Evolutionary conservation across 2,329 filamentous ascomycete genomes (phyloP).

Genomic region (Arthrobotrys conoides): DNA sequence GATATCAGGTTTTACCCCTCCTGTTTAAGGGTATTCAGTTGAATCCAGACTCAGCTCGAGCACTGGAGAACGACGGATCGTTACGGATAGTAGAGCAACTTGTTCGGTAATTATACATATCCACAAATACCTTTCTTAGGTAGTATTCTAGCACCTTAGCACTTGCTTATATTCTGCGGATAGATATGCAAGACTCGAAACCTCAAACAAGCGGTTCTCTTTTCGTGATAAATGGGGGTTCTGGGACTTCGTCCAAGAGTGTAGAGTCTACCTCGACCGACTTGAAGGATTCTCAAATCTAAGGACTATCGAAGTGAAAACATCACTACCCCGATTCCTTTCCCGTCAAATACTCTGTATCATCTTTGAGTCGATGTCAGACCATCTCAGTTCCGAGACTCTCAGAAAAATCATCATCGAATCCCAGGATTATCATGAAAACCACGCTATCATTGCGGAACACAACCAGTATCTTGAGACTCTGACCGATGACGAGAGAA

Average conservation of each 20-base stretch:
- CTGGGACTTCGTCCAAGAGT: background rate
- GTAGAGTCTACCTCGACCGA: background rate
- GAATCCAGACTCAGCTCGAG: background rate
- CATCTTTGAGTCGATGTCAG: background rate
- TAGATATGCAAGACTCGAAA: background rate
- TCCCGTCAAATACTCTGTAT: background rate
- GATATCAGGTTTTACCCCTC: background rate
- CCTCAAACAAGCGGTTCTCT: background rate
- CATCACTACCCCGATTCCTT: background rate
- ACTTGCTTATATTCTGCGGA: background rate
- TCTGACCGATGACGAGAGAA: background rate
- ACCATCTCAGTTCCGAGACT: background rate
- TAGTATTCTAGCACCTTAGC: too few relatives aligned
- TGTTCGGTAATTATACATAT: background rate
- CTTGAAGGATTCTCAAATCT: background rate
- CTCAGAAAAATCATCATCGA: background rate
- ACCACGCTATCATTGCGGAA: background rate
- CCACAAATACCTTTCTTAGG: too few relatives aligned
- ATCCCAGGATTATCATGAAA: background rate
- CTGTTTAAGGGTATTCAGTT: background rate
- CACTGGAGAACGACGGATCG: background rate
- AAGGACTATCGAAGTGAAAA: background rate
- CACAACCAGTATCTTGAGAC: too few relatives aligned
- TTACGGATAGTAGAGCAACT: background rate
- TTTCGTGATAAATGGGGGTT: background rate